phyloP scores from a whole-genome alignment of 805 yeast genomes.

The Candida quercuum region DNA sequence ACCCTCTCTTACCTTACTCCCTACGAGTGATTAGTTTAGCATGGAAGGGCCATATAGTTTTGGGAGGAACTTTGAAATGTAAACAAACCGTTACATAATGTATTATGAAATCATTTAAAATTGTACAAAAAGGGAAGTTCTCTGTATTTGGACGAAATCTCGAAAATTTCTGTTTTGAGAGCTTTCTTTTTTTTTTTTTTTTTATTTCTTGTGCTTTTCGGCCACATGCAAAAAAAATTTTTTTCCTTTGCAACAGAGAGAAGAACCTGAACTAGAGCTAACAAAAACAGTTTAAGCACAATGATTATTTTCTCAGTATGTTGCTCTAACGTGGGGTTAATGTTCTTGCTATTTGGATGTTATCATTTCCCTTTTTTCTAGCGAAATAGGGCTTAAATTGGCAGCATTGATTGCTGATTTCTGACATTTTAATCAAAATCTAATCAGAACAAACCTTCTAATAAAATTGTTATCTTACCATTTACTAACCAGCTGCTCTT shows the following conservation, averaged over 20 bases:
- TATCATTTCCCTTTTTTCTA: background rate
- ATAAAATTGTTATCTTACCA: background rate
- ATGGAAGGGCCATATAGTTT: background rate
- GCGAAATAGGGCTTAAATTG: background rate
- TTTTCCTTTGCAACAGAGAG: slow-evolving; percentile 1
- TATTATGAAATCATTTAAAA: background rate
- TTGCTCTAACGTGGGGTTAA: background rate
- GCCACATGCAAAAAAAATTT: slow-evolving; percentile 3
- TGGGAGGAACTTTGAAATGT: background rate
- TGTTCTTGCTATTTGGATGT: background rate
- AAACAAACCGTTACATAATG: slow-evolving; percentile 1
- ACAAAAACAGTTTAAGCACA: slow-evolving; percentile 2
- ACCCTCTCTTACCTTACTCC: too few species aligned
- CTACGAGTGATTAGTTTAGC: background rate
- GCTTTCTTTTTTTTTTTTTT: slow-evolving; percentile 4
- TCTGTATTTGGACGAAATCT: slow-evolving; percentile 1
- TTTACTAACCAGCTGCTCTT: slow-evolving; percentile 28
- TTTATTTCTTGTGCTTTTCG: too few species aligned
- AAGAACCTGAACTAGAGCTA: background rate
- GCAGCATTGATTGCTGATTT: too few species aligned
- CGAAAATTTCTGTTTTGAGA: slow-evolving; percentile 2
- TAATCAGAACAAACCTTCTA: too few species aligned
- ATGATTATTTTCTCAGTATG: slow-evolving; percentile 17
- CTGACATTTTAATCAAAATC: background rate
- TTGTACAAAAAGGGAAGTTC: background rate